phyloP scores from a whole-genome alignment of 2,329 filamentous ascomycete genomes.

The Verticillium longisporum region DNA sequence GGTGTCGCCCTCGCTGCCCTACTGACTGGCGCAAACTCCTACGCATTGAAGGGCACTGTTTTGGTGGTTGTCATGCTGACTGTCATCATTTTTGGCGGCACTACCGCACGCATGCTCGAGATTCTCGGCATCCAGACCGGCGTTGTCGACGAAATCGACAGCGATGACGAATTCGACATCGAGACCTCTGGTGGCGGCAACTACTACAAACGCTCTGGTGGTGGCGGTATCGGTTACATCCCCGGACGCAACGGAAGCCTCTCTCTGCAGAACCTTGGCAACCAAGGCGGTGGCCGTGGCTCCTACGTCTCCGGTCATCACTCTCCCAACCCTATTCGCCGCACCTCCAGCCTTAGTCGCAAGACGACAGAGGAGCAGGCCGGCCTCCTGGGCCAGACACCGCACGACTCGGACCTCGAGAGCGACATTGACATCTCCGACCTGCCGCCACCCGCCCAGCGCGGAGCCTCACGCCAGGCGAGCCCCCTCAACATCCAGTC shows the following conservation, averaged over 20 bases:
- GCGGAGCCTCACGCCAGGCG: conserved; percentile 29
- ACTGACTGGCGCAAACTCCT: conserved; percentile 72
- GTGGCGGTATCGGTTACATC: conserved; percentile 64
- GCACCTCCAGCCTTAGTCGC: conserved; percentile 43
- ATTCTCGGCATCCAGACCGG: conserved; percentile 95
- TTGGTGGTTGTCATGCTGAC: conserved; percentile 94
- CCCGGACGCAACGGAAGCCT: conserved; percentile 61
- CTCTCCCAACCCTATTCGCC: conserved; percentile 36
- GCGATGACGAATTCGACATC: conserved; percentile 97
- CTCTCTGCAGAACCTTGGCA: conserved; percentile 48
- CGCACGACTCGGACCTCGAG: conserved; percentile 51
- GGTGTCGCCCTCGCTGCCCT: conserved; percentile 91
- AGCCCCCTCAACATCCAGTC: conserved; percentile 27
- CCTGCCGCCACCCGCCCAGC: conserved; percentile 51
- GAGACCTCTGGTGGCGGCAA: conserved; percentile 66
- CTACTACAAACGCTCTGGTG: conserved; percentile 74
- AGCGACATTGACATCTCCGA: conserved; percentile 62
- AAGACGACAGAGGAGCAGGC: conserved; percentile 47
- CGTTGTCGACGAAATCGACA: conserved; percentile 94
- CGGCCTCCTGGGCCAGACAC: conserved; percentile 45
- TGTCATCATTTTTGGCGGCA: conserved; percentile 97
- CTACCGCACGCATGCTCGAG: conserved; percentile 94
- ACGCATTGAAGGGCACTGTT: conserved; percentile 86
- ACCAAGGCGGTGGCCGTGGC: conserved; percentile 33
- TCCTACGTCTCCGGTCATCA: conserved; percentile 48